Base-by-base conservation (phyloP, 2,329 filamentous ascomycete genomes). In the Colletotrichum chlorophyti region DNA sequence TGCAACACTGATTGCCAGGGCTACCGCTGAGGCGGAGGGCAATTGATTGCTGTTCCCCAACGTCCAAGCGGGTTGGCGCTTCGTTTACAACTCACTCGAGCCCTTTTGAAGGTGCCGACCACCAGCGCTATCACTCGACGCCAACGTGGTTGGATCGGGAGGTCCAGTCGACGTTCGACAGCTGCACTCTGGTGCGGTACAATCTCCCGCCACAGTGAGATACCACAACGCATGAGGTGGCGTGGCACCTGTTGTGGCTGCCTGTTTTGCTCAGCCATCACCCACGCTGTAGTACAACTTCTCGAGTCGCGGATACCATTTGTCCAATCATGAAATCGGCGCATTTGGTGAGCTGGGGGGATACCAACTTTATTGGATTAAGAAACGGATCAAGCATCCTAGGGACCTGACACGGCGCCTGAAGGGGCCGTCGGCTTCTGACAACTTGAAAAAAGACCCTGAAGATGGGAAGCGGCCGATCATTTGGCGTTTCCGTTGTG, bases 181-280 rank as follows among this genome's bases (percentile, higher is more conserved):
- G 19, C 24, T 43, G 21, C 49, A 54, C 50, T 27, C 48, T 51
- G 42, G 32, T 38, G 12, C 24, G 24, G 15, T 21, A 51, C 17
- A 42, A 37, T 37, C 37, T 35, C 45, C 45, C 45, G 37, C n/a
- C 32, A 26, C 42, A 17, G 10, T 19, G 17, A 24, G 31, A 41
- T 17, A n/a, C n/a, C n/a, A n/a, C n/a, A n/a, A 50, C 31, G 57
- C 51, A 55, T 59, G 35, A 55, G 38, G 45, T 38, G 43, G 57
- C 50, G 37, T 60, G 51, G 54, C 54, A 47, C 47, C 40, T 45
- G 53, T 11, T 52, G 47, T 57, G 54, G 52, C 57, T 60, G 50
- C 43, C 26, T 46, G 45, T 45, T 38, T 5, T 31, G 19, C 35
- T 17, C 21, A 29, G 27, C 23, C 38, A 45, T 45, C 21, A 57